phyloP scores from a whole-genome alignment of 257 asterid genomes.

The Verbascum thapsus region DNA sequence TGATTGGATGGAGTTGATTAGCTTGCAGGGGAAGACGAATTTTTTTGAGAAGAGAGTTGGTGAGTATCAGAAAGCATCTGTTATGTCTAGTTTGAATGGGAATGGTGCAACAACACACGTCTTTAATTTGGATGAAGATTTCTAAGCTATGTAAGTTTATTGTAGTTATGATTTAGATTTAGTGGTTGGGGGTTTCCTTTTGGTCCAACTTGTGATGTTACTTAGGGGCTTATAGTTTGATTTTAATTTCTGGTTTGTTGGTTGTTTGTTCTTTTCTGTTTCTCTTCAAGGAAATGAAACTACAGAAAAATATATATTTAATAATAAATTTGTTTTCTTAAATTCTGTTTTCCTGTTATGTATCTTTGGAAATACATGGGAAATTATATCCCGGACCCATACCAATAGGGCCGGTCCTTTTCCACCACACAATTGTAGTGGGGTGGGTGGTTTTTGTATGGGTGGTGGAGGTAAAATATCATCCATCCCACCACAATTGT shows the following conservation, averaged over 20 bases:
- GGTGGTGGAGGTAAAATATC: no score
- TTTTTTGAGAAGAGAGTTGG: constrained; percentile 97
- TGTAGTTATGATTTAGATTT: background rate
- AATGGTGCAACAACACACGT: constrained; percentile 52
- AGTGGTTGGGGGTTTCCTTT: no score
- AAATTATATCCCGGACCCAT: no score
- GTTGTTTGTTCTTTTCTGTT: background rate
- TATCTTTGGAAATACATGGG: no score
- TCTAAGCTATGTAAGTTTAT: constrained; percentile 36
- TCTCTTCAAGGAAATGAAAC: background rate
- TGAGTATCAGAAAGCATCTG: constrained; percentile 88
- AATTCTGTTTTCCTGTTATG: no score
- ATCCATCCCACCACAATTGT: no score
- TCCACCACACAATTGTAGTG: no score
- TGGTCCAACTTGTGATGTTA: no score
- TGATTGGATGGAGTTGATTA: constrained; percentile 97
- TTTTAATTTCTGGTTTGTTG: background rate
- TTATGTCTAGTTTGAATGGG: constrained; percentile 68
- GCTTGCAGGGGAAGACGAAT: constrained; percentile 93
- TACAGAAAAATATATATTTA: background rate
- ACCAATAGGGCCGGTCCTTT: no score
- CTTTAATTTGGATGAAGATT: constrained; percentile 78
- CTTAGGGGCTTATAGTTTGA: background rate
- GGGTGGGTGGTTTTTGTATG: no score
- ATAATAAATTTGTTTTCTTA: background rate